Conservation (phyloP, 1,139 yeast species). For the Trichomonascaceae sp. region DNA sequence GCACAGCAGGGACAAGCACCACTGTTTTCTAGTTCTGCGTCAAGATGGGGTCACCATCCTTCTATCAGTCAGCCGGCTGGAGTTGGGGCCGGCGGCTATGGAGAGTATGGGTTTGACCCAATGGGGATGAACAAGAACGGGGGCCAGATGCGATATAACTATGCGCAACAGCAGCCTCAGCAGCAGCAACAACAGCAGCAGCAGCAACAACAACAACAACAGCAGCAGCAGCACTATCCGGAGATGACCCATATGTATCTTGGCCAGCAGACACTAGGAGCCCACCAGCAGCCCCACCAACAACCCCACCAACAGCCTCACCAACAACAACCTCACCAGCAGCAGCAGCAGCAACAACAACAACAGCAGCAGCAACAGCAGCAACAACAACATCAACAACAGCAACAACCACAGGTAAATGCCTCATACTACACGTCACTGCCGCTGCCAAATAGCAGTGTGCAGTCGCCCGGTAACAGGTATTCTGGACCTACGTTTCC, state of each 20-base stretch:
- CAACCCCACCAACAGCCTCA: constrained; percentile 4
- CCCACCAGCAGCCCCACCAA: constrained; percentile 5
- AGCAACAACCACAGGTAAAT: constrained; percentile 6
- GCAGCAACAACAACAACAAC: constrained; percentile 2
- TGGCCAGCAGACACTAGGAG: not conserved
- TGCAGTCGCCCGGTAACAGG: too few species aligned
- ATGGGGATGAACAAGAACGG: constrained; percentile 1
- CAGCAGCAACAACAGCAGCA: constrained; percentile 3
- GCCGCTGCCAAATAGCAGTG: too few species aligned
- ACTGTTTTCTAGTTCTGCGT: not conserved
- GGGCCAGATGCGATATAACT: constrained; percentile 1
- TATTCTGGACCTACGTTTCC: too few species aligned
- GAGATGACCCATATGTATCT: not conserved
- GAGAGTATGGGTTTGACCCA: not conserved
- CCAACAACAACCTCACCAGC: constrained; percentile 7
- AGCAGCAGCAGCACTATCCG: constrained; percentile 5
- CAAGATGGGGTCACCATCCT: constrained; percentile 1
- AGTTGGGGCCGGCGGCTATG: too few species aligned
- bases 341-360: constrained; percentile 2
- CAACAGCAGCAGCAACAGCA: constrained; percentile 4
- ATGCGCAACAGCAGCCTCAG: constrained; percentile 1
- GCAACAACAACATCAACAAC: constrained; percentile 8
- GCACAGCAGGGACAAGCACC: too few species aligned
- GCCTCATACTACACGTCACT: too few species aligned
- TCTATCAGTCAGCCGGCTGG: too few species aligned